phyloP scores from a whole-genome alignment of 306 rosid genomes.

The Prunus salicina region DNA sequence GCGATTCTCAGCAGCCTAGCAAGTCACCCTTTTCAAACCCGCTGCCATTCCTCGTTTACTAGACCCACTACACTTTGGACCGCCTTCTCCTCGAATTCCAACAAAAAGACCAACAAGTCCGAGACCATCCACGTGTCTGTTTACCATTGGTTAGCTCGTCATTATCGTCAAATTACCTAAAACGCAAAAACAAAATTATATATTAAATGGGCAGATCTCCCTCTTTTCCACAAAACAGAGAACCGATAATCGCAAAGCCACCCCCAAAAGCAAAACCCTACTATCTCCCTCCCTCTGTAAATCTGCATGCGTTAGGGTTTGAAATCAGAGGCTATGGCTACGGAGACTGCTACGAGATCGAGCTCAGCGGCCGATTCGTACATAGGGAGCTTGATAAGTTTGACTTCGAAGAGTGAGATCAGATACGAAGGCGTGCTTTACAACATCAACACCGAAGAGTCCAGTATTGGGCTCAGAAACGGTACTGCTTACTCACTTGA shows the following conservation, averaged over 20 bases:
- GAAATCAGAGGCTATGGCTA: slow-evolving; percentile 50
- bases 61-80: background rate
- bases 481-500: slow-evolving; percentile 28
- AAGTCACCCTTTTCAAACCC: background rate
- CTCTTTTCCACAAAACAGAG: background rate
- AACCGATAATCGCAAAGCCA: slow-evolving; percentile 27
- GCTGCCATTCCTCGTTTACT: background rate
- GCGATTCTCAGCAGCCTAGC: background rate
- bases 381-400: slow-evolving; percentile 73
- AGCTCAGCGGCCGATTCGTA: slow-evolving; percentile 76
- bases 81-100: slow-evolving; percentile 11
- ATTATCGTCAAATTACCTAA: background rate
- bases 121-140: background rate
- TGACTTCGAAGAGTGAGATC: slow-evolving; percentile 83
- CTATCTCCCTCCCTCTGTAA: slow-evolving; percentile 8
- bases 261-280: slow-evolving; percentile 54
- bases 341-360: slow-evolving; percentile 55
- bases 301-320: slow-evolving; percentile 22
- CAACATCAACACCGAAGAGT: slow-evolving; percentile 74
- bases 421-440: slow-evolving; percentile 74
- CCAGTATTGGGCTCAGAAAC: slow-evolving; percentile 73
- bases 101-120: slow-evolving; percentile 23
- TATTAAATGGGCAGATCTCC: slow-evolving; percentile 3
- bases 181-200: background rate
- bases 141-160: background rate